These are phyloP conservation scores for Neurospora sp. DNA, from an alignment of 495 filamentous ascomycete species.

Conservation along the genomic window DNA sequence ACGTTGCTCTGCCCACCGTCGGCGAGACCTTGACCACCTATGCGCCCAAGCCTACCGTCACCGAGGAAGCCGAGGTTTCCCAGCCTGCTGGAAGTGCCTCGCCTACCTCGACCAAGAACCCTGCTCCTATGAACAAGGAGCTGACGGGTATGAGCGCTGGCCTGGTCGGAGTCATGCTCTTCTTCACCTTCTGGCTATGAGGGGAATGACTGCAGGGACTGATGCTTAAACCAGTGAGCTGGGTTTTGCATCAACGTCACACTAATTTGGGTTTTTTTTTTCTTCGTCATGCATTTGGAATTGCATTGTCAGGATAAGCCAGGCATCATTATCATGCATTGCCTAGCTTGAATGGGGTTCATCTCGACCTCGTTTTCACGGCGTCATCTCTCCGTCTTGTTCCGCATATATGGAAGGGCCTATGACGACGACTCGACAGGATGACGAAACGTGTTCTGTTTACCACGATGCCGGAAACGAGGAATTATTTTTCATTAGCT, in stretches of 20 bases:
- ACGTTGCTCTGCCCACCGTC: conserved; percentile 56
- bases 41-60: conserved; percentile 14
- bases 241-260: neutral
- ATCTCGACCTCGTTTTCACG: neutral
- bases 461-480: neutral
- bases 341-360: neutral
- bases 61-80: neutral
- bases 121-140: conserved; percentile 35
- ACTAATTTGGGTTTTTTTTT: neutral
- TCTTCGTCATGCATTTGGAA: neutral
- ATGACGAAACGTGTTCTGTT: neutral
- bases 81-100: conserved; percentile 12
- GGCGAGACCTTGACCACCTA: conserved; percentile 38
- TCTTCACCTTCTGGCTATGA: conserved; percentile 43
- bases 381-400: neutral
- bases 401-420: neutral
- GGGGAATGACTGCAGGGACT: neutral
- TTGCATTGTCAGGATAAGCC: neutral
- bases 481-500: neutral
- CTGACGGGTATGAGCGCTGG: conserved; percentile 44
- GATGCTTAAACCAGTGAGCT: neutral
- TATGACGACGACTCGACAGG: neutral
- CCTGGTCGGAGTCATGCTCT: conserved; percentile 43
- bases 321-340: neutral
- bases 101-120: conserved; percentile 20